Evolutionary conservation across 352 stramenopile genomes (phyloP), one percentile per base, ranked within the genome.

Genomic region (Pythium rishiriense): DNA sequence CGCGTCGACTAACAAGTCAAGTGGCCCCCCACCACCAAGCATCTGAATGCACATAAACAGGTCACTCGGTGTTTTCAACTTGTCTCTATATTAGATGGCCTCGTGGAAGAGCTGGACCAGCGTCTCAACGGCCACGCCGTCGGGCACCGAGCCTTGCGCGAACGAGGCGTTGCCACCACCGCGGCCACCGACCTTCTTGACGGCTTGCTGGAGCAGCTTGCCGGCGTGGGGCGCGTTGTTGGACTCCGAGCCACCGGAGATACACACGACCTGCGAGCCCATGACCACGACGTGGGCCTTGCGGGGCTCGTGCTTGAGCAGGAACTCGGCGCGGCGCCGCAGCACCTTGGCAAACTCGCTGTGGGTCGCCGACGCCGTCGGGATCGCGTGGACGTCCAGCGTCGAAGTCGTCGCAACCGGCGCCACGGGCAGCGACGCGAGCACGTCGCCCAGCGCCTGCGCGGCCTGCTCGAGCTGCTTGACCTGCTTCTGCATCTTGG

Each of bases 401-500:
- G 25, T 54, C 39, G 11, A 10, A 0, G 49, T 58, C 7, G 58
- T 62, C 2, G 60, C 62, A 11, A 85, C n/a, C 24, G 84, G 78
- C 7, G 62, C 58, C 7, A 75, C 54, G 14, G 81, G 77, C 9
- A 81, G 55, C 14, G 68, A 69, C 17, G 81, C 78, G 10, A 93
- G 28, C 10, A 77, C 58, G 24, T 91, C 81, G 0, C 75, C 63
- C 1, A 93, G 72, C 61, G 75, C 64, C 68, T 90, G 81, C 26
- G 61, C 50, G 24, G 72, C 63, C 46, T 67, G 77, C 62, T 91
- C 79, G 28, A 88, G 69, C 62, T 81, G 68, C 64, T 90, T 90
- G 57, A 83, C 67, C 37, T 91, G 83, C 66, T 87, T 86, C 43
- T 93, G 79, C 55, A 91, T 68, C 58, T 89, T 90, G 39, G 65